Base-by-base conservation (phyloP, 768 basidiomycete species). In the Russula brevipes region DNA sequence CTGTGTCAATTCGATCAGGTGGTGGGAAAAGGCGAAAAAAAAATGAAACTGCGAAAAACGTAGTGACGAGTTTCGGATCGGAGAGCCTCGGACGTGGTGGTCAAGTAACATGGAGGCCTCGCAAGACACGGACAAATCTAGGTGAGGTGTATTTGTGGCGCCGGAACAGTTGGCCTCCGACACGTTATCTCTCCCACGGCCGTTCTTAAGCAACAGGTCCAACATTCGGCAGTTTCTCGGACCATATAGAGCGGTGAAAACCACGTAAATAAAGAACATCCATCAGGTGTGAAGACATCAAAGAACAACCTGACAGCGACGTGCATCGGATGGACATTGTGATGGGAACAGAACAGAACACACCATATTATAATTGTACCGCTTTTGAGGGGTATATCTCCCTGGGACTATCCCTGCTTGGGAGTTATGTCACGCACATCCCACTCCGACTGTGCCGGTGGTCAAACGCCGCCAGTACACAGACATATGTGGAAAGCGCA, bases 401-500 rank as follows among this genome's bases (percentile, higher is more conserved):
- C 35, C 41, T 33, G 41, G 8, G 30, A 16, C 16, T 35, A 39
- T 35, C 50, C 54, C 31, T 19, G 19, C 41, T 35, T 24, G 9
- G 31, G 24, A 50, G 8, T 57, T 30, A 66, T 44, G 53, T 19
- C 33, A n/a, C 17, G 51, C 66, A 67, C 35, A 57, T 53, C 38
- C 68, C 60, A 19, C 39, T 17, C 24, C 5, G 45, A 11, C 60
- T 47, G 59, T 89, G 85, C 73, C 85, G 82, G 73, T 86, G 81
- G 63, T 82, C 71, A 69, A 89, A 80, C 47, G 80, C 80, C 30
- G 79, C 80, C 63, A 85, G 68, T 61, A 89, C 78, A 67, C 76
- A 78, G 41, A 74, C 73, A 74, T 86, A 91, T 68, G 90, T 88
- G 10, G 83, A 77, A 67, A 87, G 73, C 41, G 86, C 88, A 10